These are phyloP conservation scores for Claviceps maximensis DNA, from an alignment of 2,329 filamentous ascomycete genomes.

Conservation along the genomic window DNA sequence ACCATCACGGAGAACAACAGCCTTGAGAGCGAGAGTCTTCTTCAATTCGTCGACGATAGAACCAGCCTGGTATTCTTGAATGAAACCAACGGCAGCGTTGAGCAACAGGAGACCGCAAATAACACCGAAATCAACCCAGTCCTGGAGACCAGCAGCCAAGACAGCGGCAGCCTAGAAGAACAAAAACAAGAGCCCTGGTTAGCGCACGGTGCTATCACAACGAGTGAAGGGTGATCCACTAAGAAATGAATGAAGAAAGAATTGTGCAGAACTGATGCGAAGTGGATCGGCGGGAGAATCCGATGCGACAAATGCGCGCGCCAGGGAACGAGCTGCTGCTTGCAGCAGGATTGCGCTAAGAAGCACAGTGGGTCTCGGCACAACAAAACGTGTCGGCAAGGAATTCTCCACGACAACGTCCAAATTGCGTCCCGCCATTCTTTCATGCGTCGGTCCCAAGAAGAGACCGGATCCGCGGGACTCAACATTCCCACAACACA, in stretches of 20 bases:
- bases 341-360: neutral
- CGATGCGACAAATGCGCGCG: neutral
- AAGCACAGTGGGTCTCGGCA: neutral
- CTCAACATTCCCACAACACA: neutral
- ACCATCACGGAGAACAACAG: slow-evolving; percentile 70
- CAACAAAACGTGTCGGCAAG: neutral
- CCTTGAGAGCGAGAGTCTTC: slow-evolving; percentile 80
- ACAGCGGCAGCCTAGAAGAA: slow-evolving; percentile 52
- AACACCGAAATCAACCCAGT: slow-evolving; percentile 90
- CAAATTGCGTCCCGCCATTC: neutral
- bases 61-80: slow-evolving; percentile 81
- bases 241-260: neutral
- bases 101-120: slow-evolving; percentile 73
- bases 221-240: neutral
- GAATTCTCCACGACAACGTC: neutral
- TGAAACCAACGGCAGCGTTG: slow-evolving; percentile 75
- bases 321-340: neutral
- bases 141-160: slow-evolving; percentile 69
- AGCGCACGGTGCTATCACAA: slow-evolving; percentile 8
- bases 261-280: neutral
- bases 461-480: neutral
- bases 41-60: slow-evolving; percentile 85
- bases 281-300: neutral
- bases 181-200: slow-evolving; percentile 10
- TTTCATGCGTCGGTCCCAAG: neutral